phyloP scores from a whole-genome alignment of 805 yeast species.

The Metschnikowia kofuensis region DNA sequence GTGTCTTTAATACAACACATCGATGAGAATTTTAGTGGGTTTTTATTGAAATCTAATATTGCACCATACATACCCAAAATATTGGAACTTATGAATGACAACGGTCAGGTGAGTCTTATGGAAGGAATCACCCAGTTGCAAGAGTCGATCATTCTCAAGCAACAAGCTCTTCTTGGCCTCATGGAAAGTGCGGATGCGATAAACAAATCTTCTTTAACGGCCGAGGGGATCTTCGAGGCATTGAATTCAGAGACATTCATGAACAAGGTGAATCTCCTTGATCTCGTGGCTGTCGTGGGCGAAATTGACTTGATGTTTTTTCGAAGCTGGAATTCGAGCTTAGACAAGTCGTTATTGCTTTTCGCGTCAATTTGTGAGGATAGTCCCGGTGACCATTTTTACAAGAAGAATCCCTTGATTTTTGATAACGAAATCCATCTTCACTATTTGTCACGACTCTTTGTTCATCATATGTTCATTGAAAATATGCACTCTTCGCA shows the following conservation, averaged over 20 bases:
- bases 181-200: constrained; percentile 17
- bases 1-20: constrained; percentile 54
- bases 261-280: constrained; percentile 45
- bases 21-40: constrained; percentile 61
- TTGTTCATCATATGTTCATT: constrained; percentile 66
- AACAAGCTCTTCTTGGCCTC: constrained; percentile 34
- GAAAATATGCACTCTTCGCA: constrained; percentile 33
- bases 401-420: constrained; percentile 68
- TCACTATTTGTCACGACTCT: constrained; percentile 74
- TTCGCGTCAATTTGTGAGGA: constrained; percentile 40
- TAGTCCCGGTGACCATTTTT: constrained; percentile 27
- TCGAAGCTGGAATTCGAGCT: constrained; percentile 71
- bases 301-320: constrained; percentile 65
- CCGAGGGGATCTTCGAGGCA: constrained; percentile 25
- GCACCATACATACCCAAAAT: constrained; percentile 57
- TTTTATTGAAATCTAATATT: constrained; percentile 60
- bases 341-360: constrained; percentile 73
- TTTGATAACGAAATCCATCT: constrained; percentile 64
- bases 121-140: constrained; percentile 51
- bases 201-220: neutral
- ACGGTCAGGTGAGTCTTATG: neutral
- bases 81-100: constrained; percentile 41
- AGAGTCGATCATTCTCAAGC: constrained; percentile 48
- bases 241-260: constrained; percentile 49
- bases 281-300: constrained; percentile 62